Base-by-base conservation (phyloP, 352 stramenopile species). In the Phytophthora hybrid region DNA sequence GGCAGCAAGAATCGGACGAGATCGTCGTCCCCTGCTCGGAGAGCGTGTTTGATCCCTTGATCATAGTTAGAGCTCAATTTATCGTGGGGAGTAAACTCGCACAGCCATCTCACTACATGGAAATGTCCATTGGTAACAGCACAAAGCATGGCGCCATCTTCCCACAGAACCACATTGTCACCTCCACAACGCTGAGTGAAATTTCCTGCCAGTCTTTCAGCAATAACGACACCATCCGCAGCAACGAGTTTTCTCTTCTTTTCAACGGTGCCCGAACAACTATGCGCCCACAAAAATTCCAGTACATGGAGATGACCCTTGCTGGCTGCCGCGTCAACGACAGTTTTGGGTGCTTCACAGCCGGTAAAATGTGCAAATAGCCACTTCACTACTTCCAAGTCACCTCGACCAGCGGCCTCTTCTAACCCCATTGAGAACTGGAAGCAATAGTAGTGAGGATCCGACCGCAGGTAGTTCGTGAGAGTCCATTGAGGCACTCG, bases 391-490 rank as follows among this genome's bases (percentile, higher is more conserved):
- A 60, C 26, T 8, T 26, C 26, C 52, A 68, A 46, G 23, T 68
- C 51, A 21, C 61, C 61, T 29, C 19, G 19, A 59, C 16, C 9
- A 19, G 29, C 31, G 3, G 61, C 52, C 11, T 16, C 37, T 19
- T 44, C 10, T 51, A 61, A 16, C 8, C 21, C 11, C 23, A 56
- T 46, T 4, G 18, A 26, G 23, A 68, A 54, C n/a, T 54, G 46
- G 18, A 39, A 68, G 8, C 26, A 13, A 23, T 68, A 55, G 34
- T 61, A 68, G 16, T 61, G 34, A 4, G 16, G 21, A 18, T 68
- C 61, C 16, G 61, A 61, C 23, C 32, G 52, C 14, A 68, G 61
- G n/a, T 55, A 68, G 23, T 61, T 61, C 11, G 19, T 21, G 19
- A 68, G 61, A 32, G 51, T 54, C 47, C 49, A 68, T 19, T 26